A percentile compares a stretch with the other conserved stretches of the same genome.
Evolutionary conservation across 2,329 filamentous ascomycete genomes (phyloP).

Genomic region (Aureobasidium leucospermi): DNA sequence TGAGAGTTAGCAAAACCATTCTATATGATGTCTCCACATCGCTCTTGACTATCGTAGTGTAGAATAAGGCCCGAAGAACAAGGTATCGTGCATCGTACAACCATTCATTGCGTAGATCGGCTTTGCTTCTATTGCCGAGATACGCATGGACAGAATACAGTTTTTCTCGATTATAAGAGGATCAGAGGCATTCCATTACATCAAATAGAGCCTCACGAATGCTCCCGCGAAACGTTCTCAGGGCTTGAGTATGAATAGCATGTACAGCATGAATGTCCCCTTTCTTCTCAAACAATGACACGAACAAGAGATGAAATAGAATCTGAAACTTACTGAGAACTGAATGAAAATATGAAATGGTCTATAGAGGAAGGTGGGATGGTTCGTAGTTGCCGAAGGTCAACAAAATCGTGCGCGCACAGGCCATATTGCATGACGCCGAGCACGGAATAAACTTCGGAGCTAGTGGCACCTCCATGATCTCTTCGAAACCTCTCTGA

Average conservation of each 20-base stretch:
- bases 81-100: too few species aligned
- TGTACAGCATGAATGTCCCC: background rate
- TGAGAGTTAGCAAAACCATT: background rate
- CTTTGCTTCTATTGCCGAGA: too few species aligned
- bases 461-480: constrained; percentile 2
- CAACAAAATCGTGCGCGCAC: constrained; percentile 3
- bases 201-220: too few species aligned
- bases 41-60: too few species aligned
- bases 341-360: background rate
- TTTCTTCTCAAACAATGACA: background rate
- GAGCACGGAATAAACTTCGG: background rate
- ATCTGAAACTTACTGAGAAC: background rate
- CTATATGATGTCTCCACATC: too few species aligned
- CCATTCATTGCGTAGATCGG: too few species aligned
- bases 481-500: constrained; percentile 7
- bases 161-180: too few species aligned
- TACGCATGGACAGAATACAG: too few species aligned
- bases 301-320: background rate
- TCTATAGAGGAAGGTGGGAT: background rate
- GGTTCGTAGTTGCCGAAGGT: background rate
- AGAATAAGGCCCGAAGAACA: too few species aligned
- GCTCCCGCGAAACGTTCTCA: background rate
- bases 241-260: background rate
- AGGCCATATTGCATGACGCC: constrained; percentile 4
- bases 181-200: too few species aligned